Evolutionary conservation across 768 basidiomycete genomes (phyloP).

Genomic region (Collybia sordida): DNA sequence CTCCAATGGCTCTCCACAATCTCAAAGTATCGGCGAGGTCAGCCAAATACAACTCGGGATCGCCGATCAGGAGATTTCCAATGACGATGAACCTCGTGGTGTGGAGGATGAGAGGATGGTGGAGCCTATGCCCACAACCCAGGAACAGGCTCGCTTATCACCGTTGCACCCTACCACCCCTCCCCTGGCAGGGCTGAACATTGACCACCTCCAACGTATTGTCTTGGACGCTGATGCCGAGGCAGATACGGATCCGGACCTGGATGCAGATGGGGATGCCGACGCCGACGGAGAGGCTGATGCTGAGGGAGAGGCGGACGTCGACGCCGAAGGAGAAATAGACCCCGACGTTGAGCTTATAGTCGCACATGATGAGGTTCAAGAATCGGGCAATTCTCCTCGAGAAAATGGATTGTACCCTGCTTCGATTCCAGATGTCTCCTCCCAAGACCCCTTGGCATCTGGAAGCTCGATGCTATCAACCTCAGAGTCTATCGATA

Average conservation of each 20-base stretch:
- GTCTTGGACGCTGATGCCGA: slow-evolving; percentile 21
- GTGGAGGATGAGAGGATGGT: too few relatives aligned
- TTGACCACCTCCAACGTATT: too few relatives aligned
- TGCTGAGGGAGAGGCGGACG: slow-evolving; percentile 6
- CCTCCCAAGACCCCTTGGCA: not conserved
- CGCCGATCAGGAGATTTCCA: too few relatives aligned
- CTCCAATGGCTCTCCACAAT: too few relatives aligned
- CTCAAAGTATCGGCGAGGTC: too few relatives aligned
- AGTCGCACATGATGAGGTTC: not conserved
- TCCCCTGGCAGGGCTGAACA: too few relatives aligned
- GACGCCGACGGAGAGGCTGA: slow-evolving; percentile 26
- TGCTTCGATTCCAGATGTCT: not conserved
- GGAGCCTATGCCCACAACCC: too few relatives aligned
- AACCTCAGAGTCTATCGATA: not conserved
- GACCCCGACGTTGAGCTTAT: not conserved
- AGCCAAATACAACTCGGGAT: too few relatives aligned
- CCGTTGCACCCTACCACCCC: too few relatives aligned
- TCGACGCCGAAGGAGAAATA: slow-evolving; percentile 2
- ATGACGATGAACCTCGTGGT: too few relatives aligned
- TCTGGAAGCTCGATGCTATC: not conserved
- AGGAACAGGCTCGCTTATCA: too few relatives aligned
- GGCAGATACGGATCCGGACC: slow-evolving; percentile 17
- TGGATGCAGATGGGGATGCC: slow-evolving; percentile 18
- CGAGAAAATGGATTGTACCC: not conserved
- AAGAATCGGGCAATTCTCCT: not conserved